Base-by-base conservation (phyloP, 257 asterid genomes). In the Anisodus acutangulus region DNA sequence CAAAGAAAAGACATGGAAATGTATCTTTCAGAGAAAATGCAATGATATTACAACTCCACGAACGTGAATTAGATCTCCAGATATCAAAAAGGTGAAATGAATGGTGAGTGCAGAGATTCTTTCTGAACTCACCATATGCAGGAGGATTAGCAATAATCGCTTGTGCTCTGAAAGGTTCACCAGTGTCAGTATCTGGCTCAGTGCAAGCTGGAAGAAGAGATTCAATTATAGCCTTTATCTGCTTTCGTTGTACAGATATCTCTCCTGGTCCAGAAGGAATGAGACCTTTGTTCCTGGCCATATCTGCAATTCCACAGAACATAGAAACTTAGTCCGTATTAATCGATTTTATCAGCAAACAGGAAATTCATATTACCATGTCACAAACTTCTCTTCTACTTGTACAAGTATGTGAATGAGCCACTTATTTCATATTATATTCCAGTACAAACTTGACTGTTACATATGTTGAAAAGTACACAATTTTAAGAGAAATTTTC, bases 101-200 rank as follows among this genome's bases (percentile, higher is more conserved):
- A 41, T 81, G 80, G 26, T 76, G 62, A 26, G 13, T 53, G 41
- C 47, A 22, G 15, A 53, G 47, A 85, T n/a, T 78, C 64, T 60
- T 81, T 78, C 81, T 54, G 8, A 78, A 91, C 97, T 90, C 86
- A 96, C 99, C 99, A 68, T 97, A 97, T 81, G 99, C 98, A 87
- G 99, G 99, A 88, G 99, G 99, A 87, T 97, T 97, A 81, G 99
- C 98, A 79, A 97, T 93, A 83, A 97, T 97, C 35, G 99, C 98
- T 90, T 97, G 98, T 88, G 98, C 99, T 89, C 91, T 92, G 90
- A 97, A 95, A 81, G 96, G 89, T 86, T 90, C 91, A 59, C 98
- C 96, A 26, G 92, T 93, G 83, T 91, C 86, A 78, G 89, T 91
- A 89, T 93, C 99, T 4, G 99, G 93, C 82, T 93, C 97, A 69